Evolutionary conservation across 495 filamentous ascomycete genomes (phyloP).

Genomic region (Penicilliopsis zonata): DNA sequence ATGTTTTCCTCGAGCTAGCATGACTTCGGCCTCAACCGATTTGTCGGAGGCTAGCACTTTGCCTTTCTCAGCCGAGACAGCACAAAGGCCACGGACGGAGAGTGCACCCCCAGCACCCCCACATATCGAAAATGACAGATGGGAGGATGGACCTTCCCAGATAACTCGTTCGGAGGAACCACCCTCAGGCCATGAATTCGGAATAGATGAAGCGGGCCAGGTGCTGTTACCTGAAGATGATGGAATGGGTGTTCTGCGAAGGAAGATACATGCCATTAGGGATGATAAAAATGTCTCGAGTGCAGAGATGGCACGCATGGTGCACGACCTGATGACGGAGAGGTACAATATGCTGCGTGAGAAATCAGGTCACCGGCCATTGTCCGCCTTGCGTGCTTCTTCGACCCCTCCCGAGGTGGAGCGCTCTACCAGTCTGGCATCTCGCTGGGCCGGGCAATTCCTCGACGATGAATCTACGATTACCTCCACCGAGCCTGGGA

Average conservation of each 20-base stretch:
- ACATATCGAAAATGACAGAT: too few relatives aligned
- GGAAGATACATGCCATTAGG: constrained; percentile 68
- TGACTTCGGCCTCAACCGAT: too few relatives aligned
- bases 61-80: too few relatives aligned
- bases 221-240: constrained; percentile 72
- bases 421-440: constrained; percentile 19
- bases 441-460: constrained; percentile 13
- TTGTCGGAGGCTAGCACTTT: too few relatives aligned
- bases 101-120: too few relatives aligned
- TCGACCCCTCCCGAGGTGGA: constrained; percentile 24
- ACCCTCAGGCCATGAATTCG: constrained; percentile 3
- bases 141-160: too few relatives aligned
- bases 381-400: constrained; percentile 17
- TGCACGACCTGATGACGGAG: constrained; percentile 76
- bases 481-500: constrained; percentile 15
- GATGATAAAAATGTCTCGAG: constrained; percentile 45
- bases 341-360: constrained; percentile 47
- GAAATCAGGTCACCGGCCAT: constrained; percentile 15
- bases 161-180: constrained; percentile 1
- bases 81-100: too few relatives aligned
- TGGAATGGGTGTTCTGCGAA: constrained; percentile 68
- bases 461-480: constrained; percentile 20
- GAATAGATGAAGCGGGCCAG: constrained; percentile 11
- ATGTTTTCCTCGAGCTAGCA: too few relatives aligned
- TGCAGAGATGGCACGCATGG: constrained; percentile 65